These are phyloP conservation scores for Chrysanthemum lavandulifolium DNA, from an alignment of 129 eudicot species.

Conservation along the genomic window DNA sequence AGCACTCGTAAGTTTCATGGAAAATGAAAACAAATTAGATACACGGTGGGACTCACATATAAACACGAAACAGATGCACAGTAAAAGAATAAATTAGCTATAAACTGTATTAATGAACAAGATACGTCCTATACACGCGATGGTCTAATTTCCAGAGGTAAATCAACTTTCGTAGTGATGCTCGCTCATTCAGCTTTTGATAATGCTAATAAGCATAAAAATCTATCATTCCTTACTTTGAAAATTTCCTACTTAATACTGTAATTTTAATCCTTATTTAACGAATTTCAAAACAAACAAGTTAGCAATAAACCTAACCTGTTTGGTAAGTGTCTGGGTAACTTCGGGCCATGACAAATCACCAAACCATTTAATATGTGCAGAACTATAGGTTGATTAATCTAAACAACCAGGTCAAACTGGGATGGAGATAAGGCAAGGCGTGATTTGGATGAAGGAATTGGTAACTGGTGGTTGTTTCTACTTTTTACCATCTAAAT, in stretches of 20 bases:
- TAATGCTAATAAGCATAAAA: background rate
- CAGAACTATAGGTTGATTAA: background rate
- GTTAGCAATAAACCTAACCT: background rate
- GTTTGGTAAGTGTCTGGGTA: background rate
- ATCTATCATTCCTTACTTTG: too few relatives aligned
- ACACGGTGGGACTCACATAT: background rate
- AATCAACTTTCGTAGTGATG: background rate
- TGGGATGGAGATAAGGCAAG: background rate
- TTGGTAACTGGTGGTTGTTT: background rate
- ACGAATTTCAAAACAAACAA: background rate
- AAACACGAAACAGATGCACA: too few relatives aligned
- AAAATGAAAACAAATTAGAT: slow-evolving; percentile 1
- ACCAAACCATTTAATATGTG: background rate
- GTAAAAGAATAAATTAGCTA: too few relatives aligned
- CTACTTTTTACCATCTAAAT: background rate
- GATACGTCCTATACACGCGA: too few relatives aligned
- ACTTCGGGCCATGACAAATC: background rate
- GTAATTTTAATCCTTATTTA: background rate
- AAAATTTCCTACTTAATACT: too few relatives aligned
- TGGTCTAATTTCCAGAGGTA: too few relatives aligned
- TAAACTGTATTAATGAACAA: too few relatives aligned
- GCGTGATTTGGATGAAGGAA: background rate
- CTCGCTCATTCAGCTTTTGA: background rate
- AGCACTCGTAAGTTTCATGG: slow-evolving; percentile 18
- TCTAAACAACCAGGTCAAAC: background rate